These are phyloP conservation scores for Manihot esculenta DNA, from an alignment of 441 rosid genomes.

Conservation along the genomic window DNA sequence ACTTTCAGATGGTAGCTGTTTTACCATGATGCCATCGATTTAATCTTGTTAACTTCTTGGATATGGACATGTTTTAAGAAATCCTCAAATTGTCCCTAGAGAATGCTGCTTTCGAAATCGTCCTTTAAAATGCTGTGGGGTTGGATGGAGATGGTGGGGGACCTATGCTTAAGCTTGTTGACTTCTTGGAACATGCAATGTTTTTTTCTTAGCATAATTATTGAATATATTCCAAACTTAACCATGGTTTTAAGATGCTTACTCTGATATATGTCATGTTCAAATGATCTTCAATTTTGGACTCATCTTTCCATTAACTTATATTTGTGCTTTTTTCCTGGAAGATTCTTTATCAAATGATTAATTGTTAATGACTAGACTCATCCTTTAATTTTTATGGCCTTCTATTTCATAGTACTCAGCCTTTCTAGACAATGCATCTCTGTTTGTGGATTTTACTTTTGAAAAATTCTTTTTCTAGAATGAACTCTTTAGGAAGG, in stretches of 20 bases:
- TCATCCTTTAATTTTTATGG: no score
- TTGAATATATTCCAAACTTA: not conserved
- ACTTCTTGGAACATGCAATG: not conserved
- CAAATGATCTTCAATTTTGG: not conserved
- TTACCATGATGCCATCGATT: not conserved
- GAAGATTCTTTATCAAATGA: not conserved
- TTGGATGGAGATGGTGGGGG: not conserved
- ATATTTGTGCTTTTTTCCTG: not conserved
- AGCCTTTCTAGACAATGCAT: not conserved
- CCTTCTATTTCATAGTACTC: not conserved
- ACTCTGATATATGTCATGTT: not conserved
- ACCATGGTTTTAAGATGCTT: not conserved
- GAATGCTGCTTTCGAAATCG: not conserved
- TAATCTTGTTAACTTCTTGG: not conserved
- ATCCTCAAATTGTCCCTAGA: slow-evolving; percentile 1
- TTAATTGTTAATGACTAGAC: no score
- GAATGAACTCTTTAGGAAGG: no score
- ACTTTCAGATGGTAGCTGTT: not conserved
- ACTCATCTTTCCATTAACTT: not conserved
- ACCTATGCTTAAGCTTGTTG: not conserved
- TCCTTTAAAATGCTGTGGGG: not conserved
- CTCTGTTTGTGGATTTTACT: not conserved
- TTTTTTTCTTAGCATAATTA: not conserved
- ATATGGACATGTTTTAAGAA: not conserved
- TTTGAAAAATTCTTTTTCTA: not conserved